phyloP scores from a whole-genome alignment of 768 basidiomycete species.

The Kwoniella sp. region DNA sequence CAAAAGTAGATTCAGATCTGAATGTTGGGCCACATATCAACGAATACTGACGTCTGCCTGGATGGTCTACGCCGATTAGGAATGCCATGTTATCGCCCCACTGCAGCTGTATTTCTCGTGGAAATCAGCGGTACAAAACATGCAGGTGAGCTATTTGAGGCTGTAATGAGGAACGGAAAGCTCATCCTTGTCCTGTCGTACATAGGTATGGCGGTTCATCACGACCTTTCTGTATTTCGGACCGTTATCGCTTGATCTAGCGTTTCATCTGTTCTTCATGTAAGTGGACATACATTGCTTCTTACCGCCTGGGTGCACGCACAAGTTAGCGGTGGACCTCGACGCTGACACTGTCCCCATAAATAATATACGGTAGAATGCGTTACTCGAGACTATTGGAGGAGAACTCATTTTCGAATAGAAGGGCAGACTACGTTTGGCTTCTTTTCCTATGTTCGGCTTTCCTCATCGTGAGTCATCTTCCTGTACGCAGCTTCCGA shows the following conservation, averaged over 20 bases:
- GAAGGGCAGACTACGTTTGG: constrained; percentile 93
- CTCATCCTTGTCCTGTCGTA: neutral
- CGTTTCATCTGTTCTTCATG: constrained; percentile 99
- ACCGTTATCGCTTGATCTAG: constrained; percentile 84
- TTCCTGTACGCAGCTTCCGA: neutral
- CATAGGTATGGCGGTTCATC: constrained; percentile 78
- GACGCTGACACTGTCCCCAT: too few species aligned
- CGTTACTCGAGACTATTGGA: constrained; percentile 95
- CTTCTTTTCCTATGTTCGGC: constrained; percentile 77
- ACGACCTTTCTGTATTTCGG: constrained; percentile 98
- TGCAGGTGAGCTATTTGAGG: constrained; percentile 65
- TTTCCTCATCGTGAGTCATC: constrained; percentile 75
- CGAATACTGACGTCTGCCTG: too few species aligned
- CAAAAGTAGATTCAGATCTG: neutral
- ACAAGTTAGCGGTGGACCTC: too few species aligned
- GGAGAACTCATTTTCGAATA: constrained; percentile 90
- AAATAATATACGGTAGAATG: too few species aligned
- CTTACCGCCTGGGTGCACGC: too few species aligned
- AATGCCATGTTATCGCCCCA: constrained; percentile 88
- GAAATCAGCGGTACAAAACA: constrained; percentile 77
- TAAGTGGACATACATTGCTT: constrained; percentile 63
- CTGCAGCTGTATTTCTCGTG: constrained; percentile 91
- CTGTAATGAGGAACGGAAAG: constrained; percentile 1
- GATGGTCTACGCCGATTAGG: too few species aligned
- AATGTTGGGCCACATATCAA: too few species aligned